Evolutionary conservation across 192 early-diverging fungal genomes (phyloP), one percentile per base, ranked within the genome.

Genomic region (Backusella tuberculispora): DNA sequence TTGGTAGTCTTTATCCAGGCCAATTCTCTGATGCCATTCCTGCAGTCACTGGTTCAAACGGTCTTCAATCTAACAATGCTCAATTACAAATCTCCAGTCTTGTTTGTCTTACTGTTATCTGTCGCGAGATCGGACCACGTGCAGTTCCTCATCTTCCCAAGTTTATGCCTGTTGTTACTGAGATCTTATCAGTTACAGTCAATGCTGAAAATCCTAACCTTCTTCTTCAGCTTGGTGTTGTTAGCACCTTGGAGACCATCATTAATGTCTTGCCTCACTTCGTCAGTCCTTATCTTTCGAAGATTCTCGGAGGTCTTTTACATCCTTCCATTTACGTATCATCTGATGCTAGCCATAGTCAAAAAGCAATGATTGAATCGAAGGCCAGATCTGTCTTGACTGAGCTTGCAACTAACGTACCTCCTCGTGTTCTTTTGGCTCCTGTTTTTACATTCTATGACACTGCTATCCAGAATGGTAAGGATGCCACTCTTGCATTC

Each of bases 71-170:
- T 53, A 53, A 78, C 8, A 84, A 86, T 64, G 74, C 81, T 66
- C 80, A 86, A 41, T 73, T 88, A 41, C 78, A 86, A 73, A 82
- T 83, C 5, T 83, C 83, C 0, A 86, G 85, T 79, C 64, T 94
- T 64, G 88, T 88, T 29, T 88, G 87, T 74, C 67, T 94, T 13
- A 84, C 89, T 6, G 79, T 89, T 26, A 79, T 88, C 64, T 83
- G 75, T 79, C 83, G 84, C 65, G 90, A 91, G 71, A 85, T 97
- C 26, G 95, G 94, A 26, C 78, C 94, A 50, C 90, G 94, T 41
- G 83, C 91, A 17, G 87, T 97, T 15, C 92, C 96, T 6, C 85
- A 81, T 76, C 78, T 98, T 71, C 93, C 94, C 69, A 91, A 93
- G 82, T 93, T 95, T 63, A 90, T 98, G 86, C 95, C 93, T 38